Base-by-base conservation (phyloP, 1,284 basidiomycete species). In the Trichosporon sp. region DNA sequence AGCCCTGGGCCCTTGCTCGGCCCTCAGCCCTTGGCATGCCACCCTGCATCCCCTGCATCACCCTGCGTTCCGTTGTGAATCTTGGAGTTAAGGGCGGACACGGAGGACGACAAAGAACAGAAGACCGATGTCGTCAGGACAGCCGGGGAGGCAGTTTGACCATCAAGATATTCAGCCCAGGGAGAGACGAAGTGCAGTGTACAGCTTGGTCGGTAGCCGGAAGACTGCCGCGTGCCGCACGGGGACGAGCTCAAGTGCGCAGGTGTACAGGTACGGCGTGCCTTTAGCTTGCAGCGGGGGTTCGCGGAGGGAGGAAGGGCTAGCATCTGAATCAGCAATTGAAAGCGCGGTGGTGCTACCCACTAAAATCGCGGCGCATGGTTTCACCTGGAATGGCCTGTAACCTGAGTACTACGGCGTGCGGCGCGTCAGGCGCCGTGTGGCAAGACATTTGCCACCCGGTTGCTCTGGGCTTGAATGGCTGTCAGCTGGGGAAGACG, bases 81-180 rank as follows among this genome's bases (percentile, higher is more conserved):
- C 26, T 26, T 26, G 26, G 26, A 26, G 26, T 26, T 26, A 26
- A 26, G 51, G 51, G 6, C 10, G 19, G 51, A 26, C n/a, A 46
- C 43, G 43, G 19, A 54, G 19, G 19, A 10, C 19, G 51, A 54
- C 19, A 11, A 11, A 26, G 19, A 54, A 4, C 14, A 54, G 21
- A 54, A 54, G 51, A 54, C 51, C 51, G 19, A 54, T 54, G 51
- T 54, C 21, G 51, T 54, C 51, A 54, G 51, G 51, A 54, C 4
- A 19, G 10, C 19, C 51, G 43, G 16, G 43, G 3, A 5, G 43
- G 16, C 38, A 40, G 38, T 10, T 12, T 40, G 38, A 26, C 26
- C 26, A 26, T 26, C 26, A 26, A 26, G 26, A 26, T 26, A 26
- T 26, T 26, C 26, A 26, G 26, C 26, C 26, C 26, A 26, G 26